These are phyloP conservation scores for Allium fistulosum DNA, from an alignment of 106 monocot species.

Conservation along the genomic window DNA sequence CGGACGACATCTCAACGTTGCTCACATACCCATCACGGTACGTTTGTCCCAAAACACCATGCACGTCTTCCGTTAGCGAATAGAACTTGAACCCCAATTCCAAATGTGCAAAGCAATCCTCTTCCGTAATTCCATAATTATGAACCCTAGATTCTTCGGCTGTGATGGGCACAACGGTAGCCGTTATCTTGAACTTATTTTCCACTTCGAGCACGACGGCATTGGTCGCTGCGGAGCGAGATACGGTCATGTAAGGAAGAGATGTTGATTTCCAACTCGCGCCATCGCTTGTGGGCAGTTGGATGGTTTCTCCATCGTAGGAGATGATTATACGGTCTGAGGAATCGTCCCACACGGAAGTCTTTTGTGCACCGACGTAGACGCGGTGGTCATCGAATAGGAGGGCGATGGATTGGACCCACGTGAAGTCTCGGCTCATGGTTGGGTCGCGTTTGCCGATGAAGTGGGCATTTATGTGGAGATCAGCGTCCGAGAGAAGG, in stretches of 20 bases:
- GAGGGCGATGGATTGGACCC: conserved; percentile 27
- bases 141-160: conserved; percentile 32
- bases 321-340: conserved; percentile 15
- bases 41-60: conserved; percentile 47
- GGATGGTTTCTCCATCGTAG: conserved; percentile 12
- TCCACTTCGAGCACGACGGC: conserved; percentile 7
- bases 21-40: conserved; percentile 11
- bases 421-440: conserved; percentile 11
- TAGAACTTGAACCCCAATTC: conserved; percentile 46
- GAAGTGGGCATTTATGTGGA: conserved; percentile 85
- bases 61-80: conserved; percentile 22
- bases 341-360: conserved; percentile 9
- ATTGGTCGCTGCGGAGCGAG: conserved; percentile 15
- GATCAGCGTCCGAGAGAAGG: conserved; percentile 14
- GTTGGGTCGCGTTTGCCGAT: conserved; percentile 33
- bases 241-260: background rate
- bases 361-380: conserved; percentile 11
- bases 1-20: background rate
- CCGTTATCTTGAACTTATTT: conserved; percentile 20
- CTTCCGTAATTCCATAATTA: conserved; percentile 25
- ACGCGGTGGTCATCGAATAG: conserved; percentile 17
- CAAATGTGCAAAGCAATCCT: conserved; percentile 41
- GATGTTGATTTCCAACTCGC: conserved; percentile 10
- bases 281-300: conserved; percentile 9
- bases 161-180: conserved; percentile 26